Percentiles rank a stretch among this genome's conserved stretches.
Evolutionary conservation across 1,139 yeast genomes (phyloP).

Genomic region (Kluyveromyces sp.): DNA sequence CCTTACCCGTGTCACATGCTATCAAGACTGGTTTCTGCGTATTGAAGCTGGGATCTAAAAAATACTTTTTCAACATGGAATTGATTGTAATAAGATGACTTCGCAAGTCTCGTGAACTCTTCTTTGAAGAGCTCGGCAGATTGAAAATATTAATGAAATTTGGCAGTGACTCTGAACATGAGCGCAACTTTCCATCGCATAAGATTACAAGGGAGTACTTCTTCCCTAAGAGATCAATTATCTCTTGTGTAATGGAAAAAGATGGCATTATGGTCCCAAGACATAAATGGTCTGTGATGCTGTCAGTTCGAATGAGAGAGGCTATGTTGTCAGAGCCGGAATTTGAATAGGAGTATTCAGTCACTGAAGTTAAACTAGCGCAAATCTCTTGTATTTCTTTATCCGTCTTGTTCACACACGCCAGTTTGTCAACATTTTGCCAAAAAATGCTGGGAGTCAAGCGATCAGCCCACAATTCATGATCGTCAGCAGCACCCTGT

Average conservation of each 20-base stretch:
- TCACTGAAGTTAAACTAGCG: slow-evolving; percentile 13
- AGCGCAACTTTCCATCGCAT: slow-evolving; percentile 16
- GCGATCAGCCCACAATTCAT: slow-evolving; percentile 71
- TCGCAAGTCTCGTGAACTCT: slow-evolving; percentile 25
- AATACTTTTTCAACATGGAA: slow-evolving; percentile 9
- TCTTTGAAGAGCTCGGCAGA: slow-evolving; percentile 28
- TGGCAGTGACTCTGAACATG: slow-evolving; percentile 7
- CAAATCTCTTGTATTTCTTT: slow-evolving; percentile 33
- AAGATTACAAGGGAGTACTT: slow-evolving; percentile 16
- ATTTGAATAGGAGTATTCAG: neutral
- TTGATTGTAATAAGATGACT: slow-evolving; percentile 16
- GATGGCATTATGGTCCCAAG: slow-evolving; percentile 19
- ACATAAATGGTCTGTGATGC: slow-evolving; percentile 19
- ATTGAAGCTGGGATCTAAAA: neutral
- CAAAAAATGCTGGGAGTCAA: slow-evolving; percentile 55
- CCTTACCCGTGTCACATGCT: slow-evolving; percentile 60
- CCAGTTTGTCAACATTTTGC: slow-evolving; percentile 37
- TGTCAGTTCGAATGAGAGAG: slow-evolving; percentile 10
- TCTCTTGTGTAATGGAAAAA: slow-evolving; percentile 9
- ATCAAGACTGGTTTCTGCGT: slow-evolving; percentile 33
- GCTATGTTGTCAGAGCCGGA: neutral
- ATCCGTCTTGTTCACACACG: slow-evolving; percentile 34
- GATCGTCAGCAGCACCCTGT: slow-evolving; percentile 93
- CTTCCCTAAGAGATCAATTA: slow-evolving; percentile 11
- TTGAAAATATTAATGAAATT: slow-evolving; percentile 12